Conservation (phyloP, 805 yeast genomes). For the Monosporozyma siamensis region DNA sequence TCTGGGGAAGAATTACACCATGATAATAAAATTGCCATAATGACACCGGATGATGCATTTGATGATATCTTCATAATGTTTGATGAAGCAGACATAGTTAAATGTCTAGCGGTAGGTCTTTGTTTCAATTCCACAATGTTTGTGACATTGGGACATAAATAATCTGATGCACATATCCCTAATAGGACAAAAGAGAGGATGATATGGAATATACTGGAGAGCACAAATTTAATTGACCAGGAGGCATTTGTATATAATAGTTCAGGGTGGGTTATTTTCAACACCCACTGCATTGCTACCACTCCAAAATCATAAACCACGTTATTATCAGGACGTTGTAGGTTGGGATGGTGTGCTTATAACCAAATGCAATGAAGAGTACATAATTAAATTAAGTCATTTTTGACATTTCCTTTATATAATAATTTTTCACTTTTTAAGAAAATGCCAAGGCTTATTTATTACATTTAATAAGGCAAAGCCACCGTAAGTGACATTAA, state of each 20-base stretch:
- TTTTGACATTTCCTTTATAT: no score
- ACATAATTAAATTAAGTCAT: no score
- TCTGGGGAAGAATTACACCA: slow-evolving; percentile 34
- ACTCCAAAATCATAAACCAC: no score
- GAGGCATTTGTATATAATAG: slow-evolving; percentile 17
- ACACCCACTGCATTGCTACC: slow-evolving; percentile 21
- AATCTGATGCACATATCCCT: slow-evolving; percentile 31
- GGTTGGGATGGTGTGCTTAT: no score
- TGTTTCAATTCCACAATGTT: slow-evolving; percentile 18
- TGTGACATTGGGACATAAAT: slow-evolving; percentile 30
- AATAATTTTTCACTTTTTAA: neutral
- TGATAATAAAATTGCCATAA: slow-evolving; percentile 27
- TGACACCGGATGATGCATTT: slow-evolving; percentile 12
- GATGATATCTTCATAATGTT: slow-evolving; percentile 1
- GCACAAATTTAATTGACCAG: slow-evolving; percentile 14
- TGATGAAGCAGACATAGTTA: neutral
- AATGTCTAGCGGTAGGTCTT: neutral
- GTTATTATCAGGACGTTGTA: no score
- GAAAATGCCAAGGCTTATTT: neutral
- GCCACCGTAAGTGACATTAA: neutral
- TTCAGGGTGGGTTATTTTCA: slow-evolving; percentile 23
- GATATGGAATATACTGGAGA: slow-evolving; percentile 22
- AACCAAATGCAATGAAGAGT: no score
- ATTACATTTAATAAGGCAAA: neutral
- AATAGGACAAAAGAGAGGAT: slow-evolving; percentile 23